A percentile compares a stretch with the other conserved stretches of the same genome.
phyloP scores from a whole-genome alignment of 225 moss, liverwort and hornwort genomes.

The Physcomitrellopsis africana region DNA sequence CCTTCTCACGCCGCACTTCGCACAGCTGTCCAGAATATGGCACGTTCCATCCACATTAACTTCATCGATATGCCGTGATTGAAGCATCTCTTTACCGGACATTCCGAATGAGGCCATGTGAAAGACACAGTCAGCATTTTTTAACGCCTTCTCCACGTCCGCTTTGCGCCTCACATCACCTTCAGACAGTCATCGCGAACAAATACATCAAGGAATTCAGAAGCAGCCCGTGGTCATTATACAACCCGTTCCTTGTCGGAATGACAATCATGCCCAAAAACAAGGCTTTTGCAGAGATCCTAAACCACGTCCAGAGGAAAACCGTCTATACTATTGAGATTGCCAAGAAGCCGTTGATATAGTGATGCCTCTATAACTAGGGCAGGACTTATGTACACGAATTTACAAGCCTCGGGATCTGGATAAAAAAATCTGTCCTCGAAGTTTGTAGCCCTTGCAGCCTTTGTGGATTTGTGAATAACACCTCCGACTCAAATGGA shows the following conservation, averaged over 20 bases:
- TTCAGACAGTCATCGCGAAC: constrained; percentile 41
- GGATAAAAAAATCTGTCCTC: constrained; percentile 13
- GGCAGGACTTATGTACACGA: constrained; percentile 18
- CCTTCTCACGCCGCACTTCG: constrained; percentile 70
- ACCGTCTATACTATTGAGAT: background rate
- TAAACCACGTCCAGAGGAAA: constrained; percentile 8
- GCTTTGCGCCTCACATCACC: constrained; percentile 73
- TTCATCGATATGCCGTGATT: constrained; percentile 79
- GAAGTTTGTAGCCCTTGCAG: constrained; percentile 21
- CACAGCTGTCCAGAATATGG: constrained; percentile 74
- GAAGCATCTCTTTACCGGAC: constrained; percentile 96
- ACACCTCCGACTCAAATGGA: background rate
- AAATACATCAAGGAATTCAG: constrained; percentile 22
- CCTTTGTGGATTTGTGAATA: background rate
- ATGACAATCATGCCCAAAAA: constrained; percentile 7
- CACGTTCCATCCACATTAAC: constrained; percentile 88
- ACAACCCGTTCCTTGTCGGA: constrained; percentile 8
- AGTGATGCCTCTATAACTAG: background rate
- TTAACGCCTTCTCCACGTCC: constrained; percentile 73
- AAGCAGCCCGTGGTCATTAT: constrained; percentile 9
- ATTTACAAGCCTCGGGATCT: constrained; percentile 3
- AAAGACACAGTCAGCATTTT: constrained; percentile 78
- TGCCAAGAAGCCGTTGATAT: constrained; percentile 4
- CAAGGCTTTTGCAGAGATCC: constrained; percentile 3
- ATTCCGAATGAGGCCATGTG: constrained; percentile 93